Conservation (phyloP, 2,329 filamentous ascomycete genomes). For the Calonectria crousiana region DNA sequence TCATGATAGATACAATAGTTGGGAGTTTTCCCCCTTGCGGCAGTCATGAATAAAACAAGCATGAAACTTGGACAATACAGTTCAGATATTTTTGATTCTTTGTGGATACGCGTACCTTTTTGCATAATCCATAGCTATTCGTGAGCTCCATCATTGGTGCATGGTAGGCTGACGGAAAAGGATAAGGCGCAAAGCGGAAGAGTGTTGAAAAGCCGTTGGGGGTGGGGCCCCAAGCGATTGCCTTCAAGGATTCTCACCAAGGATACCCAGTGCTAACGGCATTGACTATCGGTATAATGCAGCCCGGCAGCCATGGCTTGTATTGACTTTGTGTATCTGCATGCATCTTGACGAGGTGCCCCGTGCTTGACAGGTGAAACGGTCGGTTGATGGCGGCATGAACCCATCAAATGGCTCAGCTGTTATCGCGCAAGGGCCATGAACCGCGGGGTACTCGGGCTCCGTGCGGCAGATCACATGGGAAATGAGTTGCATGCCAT, state of each 20-base stretch:
- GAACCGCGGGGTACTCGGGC: background rate
- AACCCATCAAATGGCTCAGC: background rate
- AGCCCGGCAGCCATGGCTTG: too few species aligned
- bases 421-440: background rate
- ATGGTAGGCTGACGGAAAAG: background rate
- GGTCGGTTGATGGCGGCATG: background rate
- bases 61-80: background rate
- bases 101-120: background rate
- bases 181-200: background rate
- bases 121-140: background rate
- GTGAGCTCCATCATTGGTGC: background rate
- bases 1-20: background rate
- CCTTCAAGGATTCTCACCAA: background rate
- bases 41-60: background rate
- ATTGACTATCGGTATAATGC: background rate
- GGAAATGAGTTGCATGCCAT: background rate
- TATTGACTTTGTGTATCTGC: background rate
- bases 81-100: background rate
- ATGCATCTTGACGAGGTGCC: background rate
- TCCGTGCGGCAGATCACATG: conserved; percentile 2
- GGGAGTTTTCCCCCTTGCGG: background rate
- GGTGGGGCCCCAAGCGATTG: background rate
- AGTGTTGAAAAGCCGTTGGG: background rate
- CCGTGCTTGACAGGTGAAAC: background rate
- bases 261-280: background rate